Conservation (phyloP, 768 basidiomycete species). For the Lactarius deliciosus region DNA sequence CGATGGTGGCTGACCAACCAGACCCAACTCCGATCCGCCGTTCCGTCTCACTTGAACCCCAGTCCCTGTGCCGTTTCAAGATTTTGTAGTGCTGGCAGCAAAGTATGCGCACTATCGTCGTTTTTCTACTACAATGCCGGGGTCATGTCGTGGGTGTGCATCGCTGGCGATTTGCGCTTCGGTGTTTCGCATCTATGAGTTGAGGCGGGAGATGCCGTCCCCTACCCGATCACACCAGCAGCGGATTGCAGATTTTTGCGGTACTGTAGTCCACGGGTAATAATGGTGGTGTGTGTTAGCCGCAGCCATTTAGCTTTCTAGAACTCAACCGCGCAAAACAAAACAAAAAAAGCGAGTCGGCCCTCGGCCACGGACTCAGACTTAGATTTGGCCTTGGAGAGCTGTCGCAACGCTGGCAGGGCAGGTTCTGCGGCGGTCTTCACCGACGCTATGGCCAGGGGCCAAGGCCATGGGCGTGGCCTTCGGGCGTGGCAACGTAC, state of each 20-base stretch:
- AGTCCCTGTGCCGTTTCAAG: not conserved
- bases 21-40: not conserved
- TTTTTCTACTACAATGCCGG: not conserved
- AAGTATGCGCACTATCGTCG: not conserved
- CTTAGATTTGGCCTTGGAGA: not conserved
- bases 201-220: not conserved
- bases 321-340: not conserved
- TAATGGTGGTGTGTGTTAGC: not conserved
- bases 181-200: not conserved
- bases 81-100: not conserved
- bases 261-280: not conserved
- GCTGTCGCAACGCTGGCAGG: not conserved
- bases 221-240: not conserved
- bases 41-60: slow-evolving; percentile 1
- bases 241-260: too few relatives aligned
- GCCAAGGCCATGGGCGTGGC: not conserved
- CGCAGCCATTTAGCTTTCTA: not conserved
- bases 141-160: not conserved
- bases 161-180: slow-evolving; percentile 2
- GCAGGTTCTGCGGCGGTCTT: not conserved
- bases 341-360: not conserved
- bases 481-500: not conserved
- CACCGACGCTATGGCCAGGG: not conserved
- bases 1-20: slow-evolving; percentile 1
- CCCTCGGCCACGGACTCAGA: not conserved